Base-by-base conservation (phyloP, 495 filamentous ascomycete genomes). In the Echria macrotheca region DNA sequence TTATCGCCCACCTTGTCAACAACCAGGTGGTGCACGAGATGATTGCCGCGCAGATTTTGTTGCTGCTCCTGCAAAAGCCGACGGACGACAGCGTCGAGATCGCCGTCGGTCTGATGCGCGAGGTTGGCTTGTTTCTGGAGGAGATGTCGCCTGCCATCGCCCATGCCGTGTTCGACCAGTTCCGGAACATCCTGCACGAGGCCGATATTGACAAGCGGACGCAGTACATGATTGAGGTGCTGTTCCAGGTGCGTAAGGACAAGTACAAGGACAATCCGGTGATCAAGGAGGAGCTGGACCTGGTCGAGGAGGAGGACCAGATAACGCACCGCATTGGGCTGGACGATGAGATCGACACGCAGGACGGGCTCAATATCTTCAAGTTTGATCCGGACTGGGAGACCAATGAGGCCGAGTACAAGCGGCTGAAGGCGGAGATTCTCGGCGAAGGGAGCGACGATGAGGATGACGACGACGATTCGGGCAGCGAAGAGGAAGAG, bases 61-160 rank as follows among this genome's bases (percentile, higher is more conserved):
- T 96, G 18, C 75, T 97, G 23, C 72, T 99, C 15, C 77, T 99
- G 28, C 78, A 91, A 60, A 95, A 95, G 60, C 94, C 93, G 10
- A 96, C 94, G 0, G 93, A 99, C 54, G 93, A 96, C 67, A 94
- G 89, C 52, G 93, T 99, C 38, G 93, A 99, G 70, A 96, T 99
- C 67, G 93, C 93, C 2, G 93, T 97, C 5, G 88, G 86, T 0
- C 69, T 97, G 40, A 95, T 84, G 57, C 78, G 86, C 43, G 93
- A 97, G 62, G 89, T 95, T 33, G 93, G 93, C 14, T 82, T 93
- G 57, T 89, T 95, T 66, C 61, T 99, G 47, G 91, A 97, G 63
- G 91, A 96, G 64, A 93, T 95, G 87, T 91, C 83, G 55, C 75
- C 81, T 2, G 73, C 82, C 17, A 93, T 97, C 56, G 85, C 88